Base-by-base conservation (phyloP, 1,284 basidiomycete species). In the Neotropicomus parvogracilis region DNA sequence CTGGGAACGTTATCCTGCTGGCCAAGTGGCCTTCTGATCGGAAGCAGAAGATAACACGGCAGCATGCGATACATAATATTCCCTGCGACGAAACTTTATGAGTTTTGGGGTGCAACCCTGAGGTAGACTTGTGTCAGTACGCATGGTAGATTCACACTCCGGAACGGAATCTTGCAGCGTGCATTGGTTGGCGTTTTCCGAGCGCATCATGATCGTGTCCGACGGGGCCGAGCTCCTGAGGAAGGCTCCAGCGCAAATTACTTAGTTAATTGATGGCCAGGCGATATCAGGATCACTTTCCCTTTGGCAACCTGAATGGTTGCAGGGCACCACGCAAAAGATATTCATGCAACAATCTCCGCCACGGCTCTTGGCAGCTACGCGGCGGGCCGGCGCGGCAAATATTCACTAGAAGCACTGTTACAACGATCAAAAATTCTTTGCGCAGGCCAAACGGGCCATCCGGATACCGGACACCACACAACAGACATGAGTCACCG, bases 61-160 rank as follows among this genome's bases (percentile, higher is more conserved):
- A 34, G 27, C 41, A 48, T 44, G 39, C n/a, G 51, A 41, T 53
- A 65, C 63, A 69, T 65, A 69, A 65, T 65, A 66, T 54, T 16
- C 45, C 46, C 47, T 63, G 63, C 47, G 42, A 50, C 47, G 50
- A 51, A 59, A 53, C 58, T 50, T 54, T 57, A 50, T 43, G 48
- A 27, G 38, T 52, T 66, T 58, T 53, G 54, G 63, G 63, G 63
- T 65, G 52, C 54, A n/a, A 54, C 63, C 63, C 63, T 65, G 63
- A 64, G 27, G 41, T 45, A 50, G 52, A 41, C 39, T 34, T 50
- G 32, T 48, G 42, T 43, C 17, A 17, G 37, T 40, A n/a, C 4
- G 21, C 42, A 56, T 20, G 40, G 48, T 50, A 40, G 45, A 43
- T 49, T 60, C 46, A 48, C 37, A 55, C 44, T 49, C 62, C 66